These are phyloP conservation scores for Cryoendolithus antarcticus DNA, from an alignment of 2,329 filamentous ascomycete genomes.

Conservation along the genomic window DNA sequence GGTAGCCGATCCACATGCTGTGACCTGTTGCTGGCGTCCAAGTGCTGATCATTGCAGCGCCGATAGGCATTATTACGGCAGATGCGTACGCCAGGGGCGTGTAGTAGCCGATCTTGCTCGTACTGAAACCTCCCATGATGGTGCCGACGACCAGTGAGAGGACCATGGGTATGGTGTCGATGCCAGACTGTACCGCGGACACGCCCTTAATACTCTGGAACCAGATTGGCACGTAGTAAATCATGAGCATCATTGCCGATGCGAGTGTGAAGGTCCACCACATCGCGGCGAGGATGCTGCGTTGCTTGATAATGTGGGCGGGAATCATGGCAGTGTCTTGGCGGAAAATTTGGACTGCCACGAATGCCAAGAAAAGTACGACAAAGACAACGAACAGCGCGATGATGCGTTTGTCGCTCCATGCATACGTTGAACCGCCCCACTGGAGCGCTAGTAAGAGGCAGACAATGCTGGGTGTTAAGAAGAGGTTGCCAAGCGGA, in stretches of 20 bases:
- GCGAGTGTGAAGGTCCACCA: constrained; percentile 30
- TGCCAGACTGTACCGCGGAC: constrained; percentile 33
- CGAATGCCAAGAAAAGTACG: constrained; percentile 32
- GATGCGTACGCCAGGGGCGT: constrained; percentile 31
- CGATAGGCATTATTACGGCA: constrained; percentile 30
- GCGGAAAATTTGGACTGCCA: constrained; percentile 29
- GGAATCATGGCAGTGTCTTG: constrained; percentile 31
- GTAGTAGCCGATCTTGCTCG: constrained; percentile 33
- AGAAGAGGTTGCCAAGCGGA: constrained; percentile 27
- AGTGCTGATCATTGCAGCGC: constrained; percentile 31
- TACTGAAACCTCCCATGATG: constrained; percentile 25
- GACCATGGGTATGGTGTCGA: constrained; percentile 35
- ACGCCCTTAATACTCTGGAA: constrained; percentile 38
- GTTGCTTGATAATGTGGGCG: constrained; percentile 30
- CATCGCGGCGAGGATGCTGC: constrained; percentile 28
- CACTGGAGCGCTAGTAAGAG: constrained; percentile 37
- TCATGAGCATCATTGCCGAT: constrained; percentile 31
- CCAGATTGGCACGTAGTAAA: constrained; percentile 35
- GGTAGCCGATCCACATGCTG: constrained; percentile 36
- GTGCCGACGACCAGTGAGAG: constrained; percentile 32
- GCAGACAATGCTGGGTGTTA: constrained; percentile 30
- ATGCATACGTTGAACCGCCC: constrained; percentile 33
- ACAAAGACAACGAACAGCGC: constrained; percentile 32
- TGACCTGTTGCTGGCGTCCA: constrained; percentile 25
- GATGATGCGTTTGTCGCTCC: constrained; percentile 30